Percentiles rank a stretch among this genome's conserved stretches.
Evolutionary conservation across 2,329 filamentous ascomycete species (phyloP).

Genomic region (Hawksworthiomyces lignivorus): DNA sequence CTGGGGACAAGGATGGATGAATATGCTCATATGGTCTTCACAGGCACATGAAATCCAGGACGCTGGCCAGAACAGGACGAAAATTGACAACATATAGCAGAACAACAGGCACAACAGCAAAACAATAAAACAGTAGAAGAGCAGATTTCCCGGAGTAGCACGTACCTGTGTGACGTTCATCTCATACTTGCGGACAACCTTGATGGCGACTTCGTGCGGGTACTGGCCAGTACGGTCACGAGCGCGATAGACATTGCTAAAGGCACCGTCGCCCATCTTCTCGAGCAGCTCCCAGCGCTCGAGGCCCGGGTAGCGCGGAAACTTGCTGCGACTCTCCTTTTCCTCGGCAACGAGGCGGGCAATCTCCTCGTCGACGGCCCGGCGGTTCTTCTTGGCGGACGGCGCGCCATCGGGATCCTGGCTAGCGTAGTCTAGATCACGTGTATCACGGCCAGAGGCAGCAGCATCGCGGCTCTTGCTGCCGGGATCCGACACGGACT

Average conservation of each 20-base stretch:
- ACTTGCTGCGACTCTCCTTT: conserved; percentile 74
- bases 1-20: too few relatives aligned
- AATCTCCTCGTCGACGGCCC: conserved; percentile 59
- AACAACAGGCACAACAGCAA: conserved; percentile 1
- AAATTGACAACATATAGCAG: background rate
- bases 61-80: too few relatives aligned
- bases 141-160: conserved; percentile 22
- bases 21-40: too few relatives aligned
- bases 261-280: conserved; percentile 98
- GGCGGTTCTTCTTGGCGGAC: conserved; percentile 33
- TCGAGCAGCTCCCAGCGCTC: conserved; percentile 81
- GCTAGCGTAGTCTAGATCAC: too few relatives aligned
- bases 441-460: background rate
- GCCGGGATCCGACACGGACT: conserved; percentile 26
- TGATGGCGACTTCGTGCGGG: conserved; percentile 83
- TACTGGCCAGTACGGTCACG: conserved; percentile 60
- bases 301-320: conserved; percentile 77
- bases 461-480: background rate
- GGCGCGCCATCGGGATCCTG: conserved; percentile 17
- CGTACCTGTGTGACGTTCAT: conserved; percentile 99
- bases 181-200: conserved; percentile 97
- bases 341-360: conserved; percentile 88
- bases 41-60: too few relatives aligned
- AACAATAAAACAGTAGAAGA: conserved; percentile 14
- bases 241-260: conserved; percentile 96